Percentiles rank a stretch among this genome's conserved stretches.
Conservation (phyloP, 139 green algal genomes). For the Diplosphaera chodatii region DNA sequence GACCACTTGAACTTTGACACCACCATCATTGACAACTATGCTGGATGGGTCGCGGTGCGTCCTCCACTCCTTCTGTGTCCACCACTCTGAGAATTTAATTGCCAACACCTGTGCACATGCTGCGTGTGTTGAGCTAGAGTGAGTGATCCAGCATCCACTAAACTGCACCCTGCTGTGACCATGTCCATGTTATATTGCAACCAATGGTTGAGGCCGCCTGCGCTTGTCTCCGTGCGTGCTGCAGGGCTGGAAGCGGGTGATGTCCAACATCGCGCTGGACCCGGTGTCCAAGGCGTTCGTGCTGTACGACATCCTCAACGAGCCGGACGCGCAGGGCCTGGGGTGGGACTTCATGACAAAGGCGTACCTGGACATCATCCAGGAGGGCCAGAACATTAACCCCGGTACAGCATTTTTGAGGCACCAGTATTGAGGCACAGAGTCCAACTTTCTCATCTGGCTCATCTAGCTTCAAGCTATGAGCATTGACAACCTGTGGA, state of each 20-base stretch:
- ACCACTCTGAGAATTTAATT: no score
- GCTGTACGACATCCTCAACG: constrained; percentile 3
- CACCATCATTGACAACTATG: constrained; percentile 1
- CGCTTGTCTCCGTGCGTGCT: constrained; percentile 10
- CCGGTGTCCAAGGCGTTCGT: background rate
- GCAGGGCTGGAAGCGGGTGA: background rate
- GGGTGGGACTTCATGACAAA: background rate
- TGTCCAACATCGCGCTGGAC: constrained; percentile 1
- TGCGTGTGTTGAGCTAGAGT: no score
- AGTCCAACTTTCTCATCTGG: no score
- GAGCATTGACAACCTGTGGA: no score
- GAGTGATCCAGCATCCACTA: no score
- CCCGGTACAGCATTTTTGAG: background rate
- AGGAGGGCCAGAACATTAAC: background rate
- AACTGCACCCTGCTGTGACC: no score
- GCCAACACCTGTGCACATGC: no score
- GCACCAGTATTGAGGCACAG: no score
- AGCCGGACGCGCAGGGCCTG: background rate
- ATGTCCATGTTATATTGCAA: no score
- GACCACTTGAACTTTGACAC: constrained; percentile 30
- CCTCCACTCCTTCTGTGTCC: constrained; percentile 16
- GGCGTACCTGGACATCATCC: constrained; percentile 15
- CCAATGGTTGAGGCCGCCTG: background rate
- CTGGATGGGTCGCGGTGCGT: background rate
- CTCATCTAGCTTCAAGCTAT: no score